Evolutionary conservation across 805 yeast genomes (phyloP).

Genomic region (Myxozyma vanderwaltii): DNA sequence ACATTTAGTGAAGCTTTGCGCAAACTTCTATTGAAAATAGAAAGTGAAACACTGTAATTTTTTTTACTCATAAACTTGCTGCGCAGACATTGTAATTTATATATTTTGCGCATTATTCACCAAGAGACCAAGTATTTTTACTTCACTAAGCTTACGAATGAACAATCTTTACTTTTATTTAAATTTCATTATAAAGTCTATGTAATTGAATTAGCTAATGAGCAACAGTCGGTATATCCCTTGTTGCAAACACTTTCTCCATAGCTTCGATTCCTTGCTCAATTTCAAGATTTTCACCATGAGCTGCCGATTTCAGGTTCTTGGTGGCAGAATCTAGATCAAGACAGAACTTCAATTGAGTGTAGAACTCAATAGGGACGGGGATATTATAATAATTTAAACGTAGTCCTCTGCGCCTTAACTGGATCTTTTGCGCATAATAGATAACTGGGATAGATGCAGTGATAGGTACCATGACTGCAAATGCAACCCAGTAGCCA

Average conservation of each 20-base stretch:
- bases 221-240: not conserved
- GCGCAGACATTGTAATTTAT: no score
- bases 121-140: no score
- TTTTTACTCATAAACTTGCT: no score
- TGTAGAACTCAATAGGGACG: slow-evolving; percentile 11
- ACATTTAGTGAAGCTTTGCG: no score
- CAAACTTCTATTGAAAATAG: no score
- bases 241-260: not conserved
- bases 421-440: not conserved
- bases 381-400: slow-evolving; percentile 14
- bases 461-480: slow-evolving; percentile 2
- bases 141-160: no score
- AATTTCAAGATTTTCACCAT: slow-evolving; percentile 4
- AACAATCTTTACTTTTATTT: no score
- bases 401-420: not conserved
- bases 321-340: slow-evolving; percentile 3
- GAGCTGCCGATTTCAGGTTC: not conserved
- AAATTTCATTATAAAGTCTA: no score
- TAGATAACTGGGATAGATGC: slow-evolving; percentile 13
- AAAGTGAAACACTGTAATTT: no score
- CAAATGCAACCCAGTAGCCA: slow-evolving; percentile 23
- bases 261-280: slow-evolving; percentile 3
- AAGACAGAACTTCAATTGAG: not conserved
- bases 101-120: no score
- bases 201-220: no score